Evolutionary conservation across 345 rosid genomes (phyloP).

Genomic region (Erodium maritimum): DNA sequence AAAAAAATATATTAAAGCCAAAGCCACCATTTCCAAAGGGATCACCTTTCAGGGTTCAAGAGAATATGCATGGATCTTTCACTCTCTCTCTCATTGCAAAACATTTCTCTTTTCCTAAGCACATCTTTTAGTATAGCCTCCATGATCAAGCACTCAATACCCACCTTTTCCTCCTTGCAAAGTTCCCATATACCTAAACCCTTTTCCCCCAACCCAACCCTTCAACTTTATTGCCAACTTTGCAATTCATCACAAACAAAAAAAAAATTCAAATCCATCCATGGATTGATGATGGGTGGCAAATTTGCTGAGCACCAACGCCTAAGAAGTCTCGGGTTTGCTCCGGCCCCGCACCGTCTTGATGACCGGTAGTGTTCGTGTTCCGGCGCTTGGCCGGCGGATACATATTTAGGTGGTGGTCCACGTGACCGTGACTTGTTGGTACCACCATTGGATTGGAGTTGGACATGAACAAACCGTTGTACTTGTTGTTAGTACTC

Average conservation of each 20-base stretch:
- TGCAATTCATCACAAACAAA: neutral
- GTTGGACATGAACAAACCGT: conserved; percentile 35
- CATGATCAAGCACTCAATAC: conserved; percentile 6
- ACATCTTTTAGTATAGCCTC: conserved; percentile 3
- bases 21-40: conserved; percentile 1
- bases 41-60: conserved; percentile 2
- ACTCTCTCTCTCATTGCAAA: neutral
- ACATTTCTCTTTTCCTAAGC: conserved; percentile 1
- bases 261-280: neutral
- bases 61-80: conserved; percentile 14
- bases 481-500: conserved; percentile 36
- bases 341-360: conserved; percentile 35
- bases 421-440: conserved; percentile 13
- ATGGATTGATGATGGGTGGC: conserved; percentile 48
- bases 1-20: neutral
- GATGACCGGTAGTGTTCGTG: conserved; percentile 18
- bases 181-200: conserved; percentile 17
- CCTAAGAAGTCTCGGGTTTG: conserved; percentile 91
- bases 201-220: too few relatives aligned
- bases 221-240: neutral
- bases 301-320: conserved; percentile 54
- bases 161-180: conserved; percentile 22
- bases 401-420: conserved; percentile 37
- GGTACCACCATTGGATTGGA: conserved; percentile 8
- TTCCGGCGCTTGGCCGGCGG: conserved; percentile 47